These are phyloP conservation scores for Silene conica DNA, from an alignment of 148 eudicot species.

Conservation along the genomic window DNA sequence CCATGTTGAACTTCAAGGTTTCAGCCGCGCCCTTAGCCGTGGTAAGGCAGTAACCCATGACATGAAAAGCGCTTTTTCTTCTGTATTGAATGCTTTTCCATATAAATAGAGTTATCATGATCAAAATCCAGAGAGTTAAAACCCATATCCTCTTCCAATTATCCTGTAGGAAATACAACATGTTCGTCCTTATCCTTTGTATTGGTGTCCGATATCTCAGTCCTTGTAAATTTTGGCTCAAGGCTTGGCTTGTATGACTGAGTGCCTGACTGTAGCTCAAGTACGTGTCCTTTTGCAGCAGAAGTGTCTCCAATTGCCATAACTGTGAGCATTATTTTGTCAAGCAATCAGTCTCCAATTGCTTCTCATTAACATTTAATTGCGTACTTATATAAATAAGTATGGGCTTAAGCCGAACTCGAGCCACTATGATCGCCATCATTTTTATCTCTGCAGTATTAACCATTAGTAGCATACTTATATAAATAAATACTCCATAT, in stretches of 20 bases:
- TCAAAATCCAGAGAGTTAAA: slow-evolving; percentile 64
- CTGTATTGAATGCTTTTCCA: slow-evolving; percentile 92
- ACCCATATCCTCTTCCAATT: slow-evolving; percentile 94
- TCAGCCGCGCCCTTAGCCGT: slow-evolving; percentile 98
- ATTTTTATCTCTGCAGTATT: too few relatives aligned
- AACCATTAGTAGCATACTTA: too few relatives aligned
- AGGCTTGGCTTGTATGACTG: slow-evolving; percentile 96
- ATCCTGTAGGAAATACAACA: slow-evolving; percentile 65
- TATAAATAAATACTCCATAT: too few relatives aligned
- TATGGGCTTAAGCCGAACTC: too few relatives aligned
- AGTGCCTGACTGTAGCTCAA: slow-evolving; percentile 98
- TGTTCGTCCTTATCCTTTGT: slow-evolving; percentile 52
- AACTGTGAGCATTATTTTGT: slow-evolving; percentile 48
- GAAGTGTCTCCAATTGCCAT: slow-evolving; percentile 98
- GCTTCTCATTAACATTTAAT: too few relatives aligned
- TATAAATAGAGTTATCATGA: slow-evolving; percentile 69
- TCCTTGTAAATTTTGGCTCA: slow-evolving; percentile 96
- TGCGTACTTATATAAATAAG: too few relatives aligned
- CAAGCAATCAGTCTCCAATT: slow-evolving; percentile 19
- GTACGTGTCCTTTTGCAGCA: slow-evolving; percentile 93
- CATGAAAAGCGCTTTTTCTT: slow-evolving; percentile 60
- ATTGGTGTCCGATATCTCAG: slow-evolving; percentile 60
- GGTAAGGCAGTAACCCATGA: slow-evolving; percentile 93
- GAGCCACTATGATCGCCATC: too few relatives aligned
- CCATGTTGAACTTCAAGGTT: slow-evolving; percentile 97